These are phyloP conservation scores for Diutina neorugosa DNA, from an alignment of 1,139 yeast genomes.

Conservation along the genomic window DNA sequence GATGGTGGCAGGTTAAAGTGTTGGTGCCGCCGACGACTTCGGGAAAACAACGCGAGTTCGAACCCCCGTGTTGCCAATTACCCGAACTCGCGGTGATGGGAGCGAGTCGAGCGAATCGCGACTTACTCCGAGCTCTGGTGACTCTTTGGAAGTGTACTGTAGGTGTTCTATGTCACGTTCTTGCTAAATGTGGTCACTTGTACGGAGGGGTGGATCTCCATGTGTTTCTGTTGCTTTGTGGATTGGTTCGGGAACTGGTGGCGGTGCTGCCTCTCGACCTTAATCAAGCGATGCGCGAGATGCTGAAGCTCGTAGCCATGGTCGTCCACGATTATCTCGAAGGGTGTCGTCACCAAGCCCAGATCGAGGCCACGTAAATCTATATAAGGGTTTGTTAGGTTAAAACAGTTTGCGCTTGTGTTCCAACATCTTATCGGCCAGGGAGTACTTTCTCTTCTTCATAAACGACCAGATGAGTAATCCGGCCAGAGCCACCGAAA, in stretches of 20 bases:
- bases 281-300: neutral
- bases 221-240: neutral
- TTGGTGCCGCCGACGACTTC: neutral
- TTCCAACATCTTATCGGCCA: slow-evolving; percentile 30
- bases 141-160: neutral
- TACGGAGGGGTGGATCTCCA: neutral
- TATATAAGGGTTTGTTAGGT: neutral
- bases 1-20: neutral
- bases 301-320: neutral
- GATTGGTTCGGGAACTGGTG: neutral
- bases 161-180: neutral
- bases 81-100: neutral
- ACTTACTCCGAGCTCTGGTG: neutral
- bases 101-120: neutral
- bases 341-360: neutral
- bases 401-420: slow-evolving; percentile 20
- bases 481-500: slow-evolving; percentile 58
- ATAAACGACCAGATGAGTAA: slow-evolving; percentile 33
- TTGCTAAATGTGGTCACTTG: neutral
- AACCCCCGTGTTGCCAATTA: neutral
- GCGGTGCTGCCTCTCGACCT: neutral
- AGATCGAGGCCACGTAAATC: neutral
- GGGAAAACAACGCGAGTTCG: neutral
- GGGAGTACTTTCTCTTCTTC: slow-evolving; percentile 19
- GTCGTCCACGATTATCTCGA: neutral